Base-by-base conservation (phyloP, 768 basidiomycete species). In the Daedalea quercina region DNA sequence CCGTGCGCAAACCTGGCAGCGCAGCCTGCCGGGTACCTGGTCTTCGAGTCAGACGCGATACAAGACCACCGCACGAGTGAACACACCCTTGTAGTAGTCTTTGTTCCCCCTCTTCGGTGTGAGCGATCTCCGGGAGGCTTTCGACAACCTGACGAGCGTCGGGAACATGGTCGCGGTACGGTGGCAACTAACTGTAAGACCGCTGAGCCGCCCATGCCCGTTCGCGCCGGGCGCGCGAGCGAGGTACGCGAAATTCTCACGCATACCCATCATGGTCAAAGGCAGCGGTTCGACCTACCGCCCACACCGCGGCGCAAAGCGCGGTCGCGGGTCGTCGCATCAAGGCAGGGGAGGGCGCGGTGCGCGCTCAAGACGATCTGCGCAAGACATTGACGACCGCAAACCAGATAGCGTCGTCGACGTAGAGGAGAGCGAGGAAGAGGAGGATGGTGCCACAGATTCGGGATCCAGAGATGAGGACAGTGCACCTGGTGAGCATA, bases 11-110 rank as follows among this genome's bases (percentile, higher is more conserved):
- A 64, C 80, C 84, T 22, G 90, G 90, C 25, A 93, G 81, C 53
- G 73, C 77, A 0, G 93, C 86, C 66, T 92, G 91, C 35, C 93
- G 73, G 20, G 85, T 94, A 34, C 92, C 91, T 93, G 59, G 11
- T 25, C 8, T 7, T 26, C 26, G 53, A 8, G 15, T 11, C 20
- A 6, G 20, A 9, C 17, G 35, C 44, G 40, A 34, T 24, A 42
- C 44, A 48, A 17, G 17, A 12, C 22, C 50, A 13, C 8, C 20
- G 12, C 20, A 25, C 37, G 17, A 47, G n/a, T n/a, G 13, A 6
- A 31, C 26, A 22, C n/a, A 87, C 95, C 95, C 70, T 98, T 98
- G 77, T 96, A 97, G 66, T 77, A 97, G 65, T 99, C 92, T 63
- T 97, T 98, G 73, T 96, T 96, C 15, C 81, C 95, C 44, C 84